Base-by-base conservation (phyloP, 2,329 filamentous ascomycete species). In the Metarhizium sp. region DNA sequence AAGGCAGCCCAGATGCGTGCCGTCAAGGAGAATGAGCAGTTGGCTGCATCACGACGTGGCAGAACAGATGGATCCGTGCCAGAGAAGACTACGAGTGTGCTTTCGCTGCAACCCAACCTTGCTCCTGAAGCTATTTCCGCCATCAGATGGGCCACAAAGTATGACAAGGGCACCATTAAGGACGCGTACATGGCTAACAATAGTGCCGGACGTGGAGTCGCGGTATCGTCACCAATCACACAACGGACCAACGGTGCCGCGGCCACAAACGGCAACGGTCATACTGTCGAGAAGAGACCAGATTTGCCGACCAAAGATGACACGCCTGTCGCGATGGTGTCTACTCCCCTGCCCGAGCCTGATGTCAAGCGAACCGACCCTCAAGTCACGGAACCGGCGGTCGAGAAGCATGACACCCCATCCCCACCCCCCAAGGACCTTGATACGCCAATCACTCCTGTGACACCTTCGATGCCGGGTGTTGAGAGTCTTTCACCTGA, bases 101-200 rank as follows among this genome's bases (percentile, higher is more conserved):
- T 96, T 65, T 96, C 91, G 3, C 75, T 97, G 50, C 92, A 96
- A 67, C 88, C 91, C 1, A 81, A 85, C 53, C 87, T 97, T 59
- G 78, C 92, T 64, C 90, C 79, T 53, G 94, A 96, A 68, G 92
- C 92, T 18, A 94, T 88, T 8, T 88, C 91, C 29, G 94, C 94
- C 1, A 87, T 99, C 85, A 95, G 96, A 70, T 99, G 94, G 94
- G 90, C 92, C 36, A 92, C 80, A 70, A 91, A 91, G 64, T 97
- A 96, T 67, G 94, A 97, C 72, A 95, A 94, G 72, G 86, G 94
- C 64, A 78, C 86, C 7, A 86, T 95, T 59, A 85, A 91, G 54
- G 85, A 90, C 60, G 85, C 89, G n/a, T 97, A 97, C 70, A 78
- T 97, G 52, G 82, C 84, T 49, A 86, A 95, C 66, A 75, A 74